Base-by-base conservation (phyloP, 345 rosid genomes). In the Salix suchowensis region DNA sequence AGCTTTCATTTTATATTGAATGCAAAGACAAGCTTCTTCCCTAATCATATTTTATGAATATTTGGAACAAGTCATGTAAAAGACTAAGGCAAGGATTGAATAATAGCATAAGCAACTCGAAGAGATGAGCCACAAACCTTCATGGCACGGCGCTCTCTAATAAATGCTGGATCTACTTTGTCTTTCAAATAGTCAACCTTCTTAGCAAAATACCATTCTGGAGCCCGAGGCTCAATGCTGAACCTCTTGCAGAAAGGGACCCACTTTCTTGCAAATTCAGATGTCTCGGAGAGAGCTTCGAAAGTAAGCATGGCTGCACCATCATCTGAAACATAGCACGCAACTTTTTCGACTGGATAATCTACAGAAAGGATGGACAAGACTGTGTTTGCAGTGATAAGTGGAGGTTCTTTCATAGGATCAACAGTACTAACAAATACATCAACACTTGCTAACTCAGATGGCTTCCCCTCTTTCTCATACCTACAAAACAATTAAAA, bases 251-350 rank as follows among this genome's bases (percentile, higher is more conserved):
- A 92, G 81, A 94, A 94, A 10, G 98, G 98, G 68, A 94, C 97
- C 98, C 98, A 94, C 76, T 88, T 94, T 71, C 90, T 89, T 12
- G 98, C 97, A 72, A 94, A 92, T 70, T 94, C 93, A 0, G 98
- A 91, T 52, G 98, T 92, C 81, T 94, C 98, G 4, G 97, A 94
- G 10, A 94, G 89, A 66, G 98, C 97, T 87, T 94, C 98, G 54
- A 94, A 92, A 28, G 98, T 92, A 12, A 92, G 97, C 98, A 94
- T 94, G 23, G 98, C 98, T 64, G 98, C 98, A 76, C 98, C 98
- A 69, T 94, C 98, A 79, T 93, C 98, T 74, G 98, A 91, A 7
- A 94, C 97, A 79, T 94, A 94, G 84, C 98, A 94, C 34, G 97
- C 94, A 67, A 92, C 96, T 79, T 88, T 92, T 62, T 92, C 88